These are phyloP conservation scores for Aeminium ludgeri DNA, from an alignment of 495 filamentous ascomycete species.

Conservation along the genomic window DNA sequence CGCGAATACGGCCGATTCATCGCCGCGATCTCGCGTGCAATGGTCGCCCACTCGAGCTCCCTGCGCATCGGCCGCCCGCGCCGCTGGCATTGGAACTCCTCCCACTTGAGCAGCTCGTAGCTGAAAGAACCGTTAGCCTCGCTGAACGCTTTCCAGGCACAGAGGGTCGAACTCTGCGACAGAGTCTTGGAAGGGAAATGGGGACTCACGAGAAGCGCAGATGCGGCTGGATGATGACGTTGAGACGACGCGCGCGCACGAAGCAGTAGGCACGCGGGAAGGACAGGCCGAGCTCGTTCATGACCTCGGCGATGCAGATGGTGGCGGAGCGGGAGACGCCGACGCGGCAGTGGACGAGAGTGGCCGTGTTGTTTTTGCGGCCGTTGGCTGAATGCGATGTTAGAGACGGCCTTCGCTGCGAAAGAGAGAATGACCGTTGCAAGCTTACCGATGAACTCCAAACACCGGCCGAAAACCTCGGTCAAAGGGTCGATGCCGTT, in stretches of 20 bases:
- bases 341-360: slow-evolving; percentile 89
- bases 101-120: slow-evolving; percentile 76
- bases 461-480: slow-evolving; percentile 68
- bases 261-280: slow-evolving; percentile 94
- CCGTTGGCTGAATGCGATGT: slow-evolving; percentile 43
- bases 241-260: slow-evolving; percentile 75
- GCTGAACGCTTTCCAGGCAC: neutral
- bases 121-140: slow-evolving; percentile 22
- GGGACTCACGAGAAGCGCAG: slow-evolving; percentile 44
- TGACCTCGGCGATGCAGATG: slow-evolving; percentile 96
- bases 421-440: too few species aligned
- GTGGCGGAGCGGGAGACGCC: slow-evolving; percentile 90
- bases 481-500: slow-evolving; percentile 90
- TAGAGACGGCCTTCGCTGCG: neutral
- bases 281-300: slow-evolving; percentile 59
- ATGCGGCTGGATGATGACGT: slow-evolving; percentile 58
- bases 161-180: neutral
- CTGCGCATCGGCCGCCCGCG: slow-evolving; percentile 37
- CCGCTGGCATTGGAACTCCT: slow-evolving; percentile 45
- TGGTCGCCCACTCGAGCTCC: slow-evolving; percentile 80
- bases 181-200: too few species aligned
- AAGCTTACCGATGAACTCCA: slow-evolving; percentile 81
- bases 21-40: slow-evolving; percentile 75
- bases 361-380: slow-evolving; percentile 57
- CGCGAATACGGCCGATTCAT: slow-evolving; percentile 84